Evolutionary conservation across 169 alveolate species (phyloP), one percentile per base, ranked within the genome.

Genomic region (Cryptosporidium parvum): DNA sequence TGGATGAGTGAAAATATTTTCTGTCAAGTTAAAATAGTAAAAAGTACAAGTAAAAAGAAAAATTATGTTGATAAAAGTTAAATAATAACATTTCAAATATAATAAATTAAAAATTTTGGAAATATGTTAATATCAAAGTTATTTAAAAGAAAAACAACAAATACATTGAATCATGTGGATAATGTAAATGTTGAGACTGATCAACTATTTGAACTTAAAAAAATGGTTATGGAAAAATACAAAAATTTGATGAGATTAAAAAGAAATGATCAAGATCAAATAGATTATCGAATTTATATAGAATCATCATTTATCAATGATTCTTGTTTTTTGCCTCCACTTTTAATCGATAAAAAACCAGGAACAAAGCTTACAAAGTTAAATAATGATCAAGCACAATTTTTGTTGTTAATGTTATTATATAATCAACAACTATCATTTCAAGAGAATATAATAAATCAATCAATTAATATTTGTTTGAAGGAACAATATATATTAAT

Each of bases 231-330:
- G 70, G 86, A 73, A 33, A 73, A 56, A 31, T 73, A 73, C 35
- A 73, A 42, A 12, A 29, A 16, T 18, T 29, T 73, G 53, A 53
- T 73, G 44, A 73, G 31, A 18, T 23, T 29, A 1, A 56, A 53
- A n/a, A 56, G 23, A 42, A 56, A 21, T 37, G 62, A 53, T 9
- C 29, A 52, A 53, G 68, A 62, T n/a, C 23, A 37, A 18, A 59
- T 80, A 23, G 53, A 80, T 5, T 12, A 62, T 23, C 42, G 29
- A 6, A 44, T 80, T 9, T 42, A 62, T 26, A 65, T 80, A 37
- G 69, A 62, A 61, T 80, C 89, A n/a, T 80, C 89, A 5, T 80
- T 80, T 53, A 58, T 80, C 16, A 80, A 80, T 62, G 75, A 80
- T 42, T 33, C 45, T 29, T 62, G 56, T 35, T 80, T 80, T 31